Evolutionary conservation across 1,284 basidiomycete species (phyloP).

Genomic region (Trichosporon inkin): DNA sequence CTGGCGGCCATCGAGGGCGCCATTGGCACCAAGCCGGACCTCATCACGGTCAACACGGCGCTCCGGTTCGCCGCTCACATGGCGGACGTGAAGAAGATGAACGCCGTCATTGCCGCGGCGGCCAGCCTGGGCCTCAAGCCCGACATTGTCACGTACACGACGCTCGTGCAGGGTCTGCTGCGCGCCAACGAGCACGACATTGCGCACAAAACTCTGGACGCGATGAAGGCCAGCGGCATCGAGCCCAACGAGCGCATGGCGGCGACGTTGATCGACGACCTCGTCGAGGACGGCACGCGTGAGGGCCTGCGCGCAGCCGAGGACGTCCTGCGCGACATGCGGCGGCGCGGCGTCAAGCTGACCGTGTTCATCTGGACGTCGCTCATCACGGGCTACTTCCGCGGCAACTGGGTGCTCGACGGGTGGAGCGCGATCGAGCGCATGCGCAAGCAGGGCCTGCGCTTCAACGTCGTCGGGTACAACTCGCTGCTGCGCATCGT

Average conservation of each 20-base stretch:
- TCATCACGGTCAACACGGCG: constrained; percentile 73
- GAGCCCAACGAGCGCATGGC: constrained; percentile 67
- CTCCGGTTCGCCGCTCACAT: constrained; percentile 62
- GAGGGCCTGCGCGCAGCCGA: constrained; percentile 61
- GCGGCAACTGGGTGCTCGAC: constrained; percentile 43
- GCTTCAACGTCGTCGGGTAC: constrained; percentile 62
- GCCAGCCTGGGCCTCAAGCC: constrained; percentile 56
- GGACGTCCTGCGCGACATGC: constrained; percentile 66
- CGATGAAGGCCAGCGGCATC: constrained; percentile 71
- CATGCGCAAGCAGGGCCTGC: constrained; percentile 59
- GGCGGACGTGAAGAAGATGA: constrained; percentile 60
- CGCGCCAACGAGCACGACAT: constrained; percentile 65
- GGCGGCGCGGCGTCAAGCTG: constrained; percentile 51
- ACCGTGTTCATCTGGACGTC: constrained; percentile 51
- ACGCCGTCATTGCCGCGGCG: constrained; percentile 59
- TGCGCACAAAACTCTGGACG: constrained; percentile 58
- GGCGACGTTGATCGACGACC: constrained; percentile 67
- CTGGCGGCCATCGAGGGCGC: constrained; percentile 30
- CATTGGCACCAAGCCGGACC: constrained; percentile 55
- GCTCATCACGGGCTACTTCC: constrained; percentile 46
- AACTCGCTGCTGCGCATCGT: constrained; percentile 67
- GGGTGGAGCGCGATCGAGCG: constrained; percentile 55
- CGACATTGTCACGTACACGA: constrained; percentile 75
- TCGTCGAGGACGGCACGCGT: constrained; percentile 58
- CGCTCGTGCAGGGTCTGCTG: constrained; percentile 67